A percentile compares a stretch with the other conserved stretches of the same genome.
Evolutionary conservation across 768 basidiomycete species (phyloP).

Genomic region (Clitopilus hobsonii): DNA sequence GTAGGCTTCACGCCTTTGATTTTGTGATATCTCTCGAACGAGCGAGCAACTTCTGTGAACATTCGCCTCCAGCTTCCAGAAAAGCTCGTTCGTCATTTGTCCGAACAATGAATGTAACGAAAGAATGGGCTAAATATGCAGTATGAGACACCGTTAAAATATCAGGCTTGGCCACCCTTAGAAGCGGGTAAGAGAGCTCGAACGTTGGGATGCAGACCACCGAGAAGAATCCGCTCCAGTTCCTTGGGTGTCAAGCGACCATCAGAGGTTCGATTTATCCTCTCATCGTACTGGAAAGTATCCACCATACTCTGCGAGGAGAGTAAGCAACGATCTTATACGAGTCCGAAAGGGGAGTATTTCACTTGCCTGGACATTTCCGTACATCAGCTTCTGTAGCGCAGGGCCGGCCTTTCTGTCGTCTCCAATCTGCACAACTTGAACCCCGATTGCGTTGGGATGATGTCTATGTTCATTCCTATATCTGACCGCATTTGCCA

Average conservation of each 20-base stretch:
- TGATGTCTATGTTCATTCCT: constrained; percentile 22
- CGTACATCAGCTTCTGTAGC: constrained; percentile 18
- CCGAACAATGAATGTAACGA: too few relatives aligned
- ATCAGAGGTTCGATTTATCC: too few relatives aligned
- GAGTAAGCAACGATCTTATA: too few relatives aligned
- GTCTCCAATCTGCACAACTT: constrained; percentile 30
- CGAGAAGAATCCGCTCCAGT: constrained; percentile 27
- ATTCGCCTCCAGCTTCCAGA: too few relatives aligned
- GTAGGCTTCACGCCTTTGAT: too few relatives aligned
- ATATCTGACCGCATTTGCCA: constrained; percentile 18
- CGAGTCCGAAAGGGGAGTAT: background rate
- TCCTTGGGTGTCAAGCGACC: constrained; percentile 19
- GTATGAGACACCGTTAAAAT: too few relatives aligned
- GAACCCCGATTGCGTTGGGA: constrained; percentile 26
- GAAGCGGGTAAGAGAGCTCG: constrained; percentile 15
- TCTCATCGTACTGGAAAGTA: constrained; percentile 22
- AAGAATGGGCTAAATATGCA: background rate
- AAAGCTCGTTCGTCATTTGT: too few relatives aligned
- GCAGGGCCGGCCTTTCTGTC: constrained; percentile 13
- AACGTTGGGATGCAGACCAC: constrained; percentile 26
- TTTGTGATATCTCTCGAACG: too few relatives aligned
- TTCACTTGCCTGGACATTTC: constrained; percentile 20
- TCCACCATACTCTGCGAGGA: constrained; percentile 25
- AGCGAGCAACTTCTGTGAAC: too few relatives aligned
- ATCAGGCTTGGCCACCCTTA: background rate